Conservation (phyloP, 768 basidiomycete genomes). For the Tephrocybe sp. region DNA sequence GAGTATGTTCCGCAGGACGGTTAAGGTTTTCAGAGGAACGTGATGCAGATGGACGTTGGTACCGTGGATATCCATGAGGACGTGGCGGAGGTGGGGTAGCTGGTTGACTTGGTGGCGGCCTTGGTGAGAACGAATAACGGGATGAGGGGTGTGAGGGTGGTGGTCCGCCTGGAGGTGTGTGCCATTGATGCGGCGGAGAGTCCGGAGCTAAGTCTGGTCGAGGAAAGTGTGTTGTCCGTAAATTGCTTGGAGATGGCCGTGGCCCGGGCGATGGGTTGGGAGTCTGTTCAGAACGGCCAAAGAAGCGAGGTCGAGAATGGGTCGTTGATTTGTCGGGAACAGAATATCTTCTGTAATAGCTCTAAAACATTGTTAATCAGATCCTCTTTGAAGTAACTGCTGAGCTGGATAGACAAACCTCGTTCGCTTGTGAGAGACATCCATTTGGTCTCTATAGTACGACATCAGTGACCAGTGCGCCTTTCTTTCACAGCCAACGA, state of each 20-base stretch:
- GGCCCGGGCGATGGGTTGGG: slow-evolving; percentile 24
- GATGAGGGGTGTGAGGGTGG: slow-evolving; percentile 20
- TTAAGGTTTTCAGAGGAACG: slow-evolving; percentile 19
- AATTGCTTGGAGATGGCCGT: slow-evolving; percentile 26
- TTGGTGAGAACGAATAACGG: slow-evolving; percentile 1
- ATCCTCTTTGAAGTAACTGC: not conserved
- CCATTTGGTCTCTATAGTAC: slow-evolving; percentile 50
- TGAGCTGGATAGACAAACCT: slow-evolving; percentile 35
- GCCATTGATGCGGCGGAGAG: slow-evolving; percentile 24
- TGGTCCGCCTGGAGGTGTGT: slow-evolving; percentile 19
- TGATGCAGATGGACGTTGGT: slow-evolving; percentile 21
- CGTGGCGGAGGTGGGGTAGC: slow-evolving; percentile 24
- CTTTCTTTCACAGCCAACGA: not conserved
- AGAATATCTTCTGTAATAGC: slow-evolving; percentile 60
- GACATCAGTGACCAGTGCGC: not conserved
- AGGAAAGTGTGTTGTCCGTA: slow-evolving; percentile 40
- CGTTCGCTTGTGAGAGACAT: slow-evolving; percentile 56
- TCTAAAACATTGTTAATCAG: slow-evolving; percentile 27
- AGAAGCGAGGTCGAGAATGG: slow-evolving; percentile 38
- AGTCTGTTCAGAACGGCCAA: slow-evolving; percentile 41
- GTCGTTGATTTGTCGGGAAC: slow-evolving; percentile 45
- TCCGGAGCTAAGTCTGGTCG: slow-evolving; percentile 63
- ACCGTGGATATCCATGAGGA: slow-evolving; percentile 21
- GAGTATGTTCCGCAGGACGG: slow-evolving; percentile 18
- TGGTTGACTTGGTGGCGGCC: slow-evolving; percentile 10